Evolutionary conservation across 2,329 filamentous ascomycete genomes (phyloP), one percentile per base, ranked within the genome.

Genomic region (Penicillium decumbens): DNA sequence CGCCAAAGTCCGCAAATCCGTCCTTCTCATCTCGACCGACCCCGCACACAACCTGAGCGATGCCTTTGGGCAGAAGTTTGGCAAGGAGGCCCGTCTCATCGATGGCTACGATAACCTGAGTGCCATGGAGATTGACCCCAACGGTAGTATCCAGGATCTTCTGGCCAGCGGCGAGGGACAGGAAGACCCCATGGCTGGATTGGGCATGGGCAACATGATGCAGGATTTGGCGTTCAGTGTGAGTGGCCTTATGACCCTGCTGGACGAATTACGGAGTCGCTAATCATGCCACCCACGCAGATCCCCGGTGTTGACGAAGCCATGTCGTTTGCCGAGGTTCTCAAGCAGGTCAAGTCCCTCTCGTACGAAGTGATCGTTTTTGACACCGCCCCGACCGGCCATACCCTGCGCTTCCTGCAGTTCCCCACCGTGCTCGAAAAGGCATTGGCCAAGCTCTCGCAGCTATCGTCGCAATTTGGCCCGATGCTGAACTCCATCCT

Each of bases 351-450:
- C 76, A 97, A 97, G 76, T 95, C 89, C 35, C 87, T 97, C 68
- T 95, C 90, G 43, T 98, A 98, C 81, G 93, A 97, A 72, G 89
- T 92, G 65, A 97, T 98, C 75, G 89, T 98, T 72, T 98, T 98
- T 81, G 93, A 98, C 73, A 98, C 93, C 29, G 93, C 93, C 3
- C 93, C 93, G 13, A 98, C 93, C 13, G 93, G 93, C 61, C 93
- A 98, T 80, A 98, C 93, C 1, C 85, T 98, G 53, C 92, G 93
- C 64, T 98, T 98, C 80, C 83, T 98, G 51, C 93, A 98, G 70
- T 98, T 98, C 76, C 93, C 93, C 13, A 93, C 90, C 8, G 91
- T 97, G 50, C 88, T 98, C 67, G 93, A 98, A 75, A 98, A 98
- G 75, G 93, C 92, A 6, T 83, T 98, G n/a, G 89, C 89, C 64